phyloP scores from a whole-genome alignment of 1,139 yeast species.

The Geotrichum cucujoidarum region DNA sequence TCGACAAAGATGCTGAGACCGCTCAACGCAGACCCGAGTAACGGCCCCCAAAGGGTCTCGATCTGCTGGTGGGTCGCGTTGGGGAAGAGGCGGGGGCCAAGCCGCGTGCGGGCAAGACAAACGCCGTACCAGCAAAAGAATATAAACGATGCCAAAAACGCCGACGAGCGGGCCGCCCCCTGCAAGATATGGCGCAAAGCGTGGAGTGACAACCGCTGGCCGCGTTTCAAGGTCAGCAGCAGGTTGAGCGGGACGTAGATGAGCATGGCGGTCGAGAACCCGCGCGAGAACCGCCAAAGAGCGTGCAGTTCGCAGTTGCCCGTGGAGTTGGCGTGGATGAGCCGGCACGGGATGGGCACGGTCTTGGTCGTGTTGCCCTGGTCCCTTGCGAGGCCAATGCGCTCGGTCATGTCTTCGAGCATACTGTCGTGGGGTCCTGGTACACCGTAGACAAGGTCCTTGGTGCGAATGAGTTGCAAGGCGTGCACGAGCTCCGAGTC shows the following conservation, averaged over 20 bases:
- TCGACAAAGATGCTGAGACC: slow-evolving; percentile 41
- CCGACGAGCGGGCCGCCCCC: slow-evolving; percentile 37
- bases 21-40: slow-evolving; percentile 36
- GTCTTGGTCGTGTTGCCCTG: slow-evolving; percentile 32
- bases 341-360: slow-evolving; percentile 39
- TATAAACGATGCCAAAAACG: slow-evolving; percentile 40
- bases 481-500: slow-evolving; percentile 38
- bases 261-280: slow-evolving; percentile 38
- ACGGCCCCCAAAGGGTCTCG: slow-evolving; percentile 39
- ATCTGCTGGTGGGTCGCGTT: slow-evolving; percentile 31
- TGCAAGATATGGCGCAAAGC: slow-evolving; percentile 7
- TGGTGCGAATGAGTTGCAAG: slow-evolving; percentile 33
- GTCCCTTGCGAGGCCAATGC: slow-evolving; percentile 31
- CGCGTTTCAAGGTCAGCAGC: slow-evolving; percentile 21
- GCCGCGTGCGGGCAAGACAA: slow-evolving; percentile 38
- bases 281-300: slow-evolving; percentile 37
- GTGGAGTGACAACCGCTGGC: slow-evolving; percentile 12
- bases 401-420: slow-evolving; percentile 28
- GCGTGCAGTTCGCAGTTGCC: slow-evolving; percentile 41
- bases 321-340: slow-evolving; percentile 39
- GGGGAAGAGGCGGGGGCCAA: slow-evolving; percentile 35
- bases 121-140: slow-evolving; percentile 41
- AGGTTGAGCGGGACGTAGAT: slow-evolving; percentile 30
- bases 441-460: slow-evolving; percentile 35
- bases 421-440: slow-evolving; percentile 1